Conservation (phyloP, 371 early-diverging fungal species). For the Lichtheimia hyalospora region DNA sequence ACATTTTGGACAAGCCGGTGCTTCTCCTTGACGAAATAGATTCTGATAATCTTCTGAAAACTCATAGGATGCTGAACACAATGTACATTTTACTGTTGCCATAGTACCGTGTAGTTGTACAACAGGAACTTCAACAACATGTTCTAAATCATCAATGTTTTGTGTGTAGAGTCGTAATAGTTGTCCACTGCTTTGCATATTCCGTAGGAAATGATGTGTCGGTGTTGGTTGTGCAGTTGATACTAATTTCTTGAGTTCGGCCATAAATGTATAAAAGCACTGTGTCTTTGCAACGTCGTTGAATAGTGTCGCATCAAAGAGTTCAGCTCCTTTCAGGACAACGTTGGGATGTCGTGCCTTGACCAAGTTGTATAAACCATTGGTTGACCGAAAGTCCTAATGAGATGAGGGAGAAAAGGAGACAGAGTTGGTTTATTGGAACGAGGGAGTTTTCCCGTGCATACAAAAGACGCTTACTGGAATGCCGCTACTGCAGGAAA, state of each 20-base stretch:
- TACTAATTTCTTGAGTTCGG: constrained; percentile 80
- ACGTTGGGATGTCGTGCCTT: constrained; percentile 74
- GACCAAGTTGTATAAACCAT: constrained; percentile 81
- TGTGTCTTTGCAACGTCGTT: constrained; percentile 69
- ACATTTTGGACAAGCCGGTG: constrained; percentile 85
- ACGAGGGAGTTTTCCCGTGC: too few species aligned
- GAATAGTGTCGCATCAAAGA: constrained; percentile 95
- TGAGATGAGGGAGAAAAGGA: neutral
- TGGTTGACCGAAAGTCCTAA: constrained; percentile 83
- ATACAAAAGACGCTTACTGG: constrained; percentile 58
- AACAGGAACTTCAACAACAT: constrained; percentile 61
- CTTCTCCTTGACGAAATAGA: constrained; percentile 67
- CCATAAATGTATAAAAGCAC: constrained; percentile 95
- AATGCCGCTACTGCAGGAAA: constrained; percentile 90
- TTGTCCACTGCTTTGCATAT: constrained; percentile 69
- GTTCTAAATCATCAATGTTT: constrained; percentile 97
- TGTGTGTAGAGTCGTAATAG: constrained; percentile 94
- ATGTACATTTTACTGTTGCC: constrained; percentile 80
- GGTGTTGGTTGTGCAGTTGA: constrained; percentile 76
- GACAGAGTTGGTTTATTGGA: neutral
- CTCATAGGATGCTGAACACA: constrained; percentile 66
- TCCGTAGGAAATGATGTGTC: constrained; percentile 87
- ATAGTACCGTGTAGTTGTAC: constrained; percentile 95
- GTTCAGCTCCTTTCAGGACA: constrained; percentile 86
- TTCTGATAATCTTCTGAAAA: constrained; percentile 55